Conservation (phyloP, 768 basidiomycete species). For the Boletus huronensis region DNA sequence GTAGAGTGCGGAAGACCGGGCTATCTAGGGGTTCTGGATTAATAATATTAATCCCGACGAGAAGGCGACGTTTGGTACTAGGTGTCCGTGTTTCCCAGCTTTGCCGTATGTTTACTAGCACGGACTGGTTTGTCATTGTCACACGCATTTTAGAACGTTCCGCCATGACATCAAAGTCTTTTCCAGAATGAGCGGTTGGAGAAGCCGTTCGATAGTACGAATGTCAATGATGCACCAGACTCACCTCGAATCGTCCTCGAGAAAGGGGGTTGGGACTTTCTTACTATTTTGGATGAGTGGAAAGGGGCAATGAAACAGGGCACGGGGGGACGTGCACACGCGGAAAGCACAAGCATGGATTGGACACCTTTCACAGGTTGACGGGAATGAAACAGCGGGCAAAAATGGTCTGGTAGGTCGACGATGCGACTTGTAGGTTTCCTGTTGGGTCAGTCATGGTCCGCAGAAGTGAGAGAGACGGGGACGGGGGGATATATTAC, state of each 20-base stretch:
- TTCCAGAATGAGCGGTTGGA: constrained; percentile 1
- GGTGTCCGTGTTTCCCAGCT: not conserved
- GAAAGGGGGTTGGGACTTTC: constrained; percentile 4
- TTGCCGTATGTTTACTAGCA: not conserved
- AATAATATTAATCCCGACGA: constrained; percentile 11
- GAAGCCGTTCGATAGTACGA: constrained; percentile 6
- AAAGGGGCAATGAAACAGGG: constrained; percentile 19
- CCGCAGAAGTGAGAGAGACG: constrained; percentile 2
- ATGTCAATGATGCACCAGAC: constrained; percentile 13
- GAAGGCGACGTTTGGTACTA: constrained; percentile 6
- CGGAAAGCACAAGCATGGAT: constrained; percentile 5
- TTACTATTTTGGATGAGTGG: constrained; percentile 5
- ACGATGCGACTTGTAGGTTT: constrained; percentile 4
- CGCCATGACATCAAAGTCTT: constrained; percentile 9
- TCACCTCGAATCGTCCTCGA: constrained; percentile 3
- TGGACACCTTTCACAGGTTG: constrained; percentile 1
- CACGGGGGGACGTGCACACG: constrained; percentile 8
- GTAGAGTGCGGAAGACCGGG: not conserved
- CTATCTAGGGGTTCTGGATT: constrained; percentile 7
- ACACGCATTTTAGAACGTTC: constrained; percentile 3
- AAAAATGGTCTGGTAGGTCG: not conserved
- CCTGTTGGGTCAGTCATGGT: constrained; percentile 5
- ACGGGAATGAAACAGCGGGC: constrained; percentile 23
- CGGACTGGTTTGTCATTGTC: constrained; percentile 11
- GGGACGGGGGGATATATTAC: constrained; percentile 15